These are phyloP conservation scores for Claviceps fusiformis DNA, from an alignment of 2,329 filamentous ascomycete species.

Conservation along the genomic window DNA sequence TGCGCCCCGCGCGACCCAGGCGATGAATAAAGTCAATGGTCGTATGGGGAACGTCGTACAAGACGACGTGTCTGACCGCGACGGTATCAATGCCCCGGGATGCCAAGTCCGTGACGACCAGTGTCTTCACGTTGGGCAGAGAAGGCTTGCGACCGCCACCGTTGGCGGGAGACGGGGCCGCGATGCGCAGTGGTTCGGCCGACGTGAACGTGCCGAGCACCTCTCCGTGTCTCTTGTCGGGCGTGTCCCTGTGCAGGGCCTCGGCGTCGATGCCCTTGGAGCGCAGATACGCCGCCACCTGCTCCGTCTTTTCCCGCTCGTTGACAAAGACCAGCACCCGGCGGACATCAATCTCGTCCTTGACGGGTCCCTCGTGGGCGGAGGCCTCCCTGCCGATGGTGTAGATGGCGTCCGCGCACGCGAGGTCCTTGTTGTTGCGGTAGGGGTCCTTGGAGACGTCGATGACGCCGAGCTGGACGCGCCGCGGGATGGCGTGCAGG, in stretches of 20 bases:
- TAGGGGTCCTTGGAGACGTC: slow-evolving; percentile 90
- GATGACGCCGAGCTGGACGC: slow-evolving; percentile 86
- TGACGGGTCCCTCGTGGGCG: slow-evolving; percentile 40
- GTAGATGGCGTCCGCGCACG: slow-evolving; percentile 91
- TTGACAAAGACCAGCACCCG: slow-evolving; percentile 94
- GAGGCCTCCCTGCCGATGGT: slow-evolving; percentile 69
- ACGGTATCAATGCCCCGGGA: slow-evolving; percentile 91
- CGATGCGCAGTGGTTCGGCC: slow-evolving; percentile 25
- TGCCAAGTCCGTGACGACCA: slow-evolving; percentile 87
- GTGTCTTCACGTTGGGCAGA: slow-evolving; percentile 69
- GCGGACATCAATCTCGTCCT: slow-evolving; percentile 53
- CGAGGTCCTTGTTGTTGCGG: slow-evolving; percentile 80
- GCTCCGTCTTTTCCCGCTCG: slow-evolving; percentile 76
- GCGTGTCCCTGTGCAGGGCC: slow-evolving; percentile 73
- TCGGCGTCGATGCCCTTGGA: slow-evolving; percentile 81
- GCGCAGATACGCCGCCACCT: slow-evolving; percentile 64
- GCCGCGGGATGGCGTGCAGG: slow-evolving; percentile 85
- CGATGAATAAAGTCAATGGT: slow-evolving; percentile 98
- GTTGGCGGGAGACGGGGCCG: slow-evolving; percentile 11
- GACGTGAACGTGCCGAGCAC: slow-evolving; percentile 63
- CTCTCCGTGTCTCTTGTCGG: slow-evolving; percentile 62
- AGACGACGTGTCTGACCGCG: slow-evolving; percentile 76
- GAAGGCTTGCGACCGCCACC: slow-evolving; percentile 29
- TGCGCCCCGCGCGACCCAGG: slow-evolving; percentile 78
- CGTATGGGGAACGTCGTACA: slow-evolving; percentile 96